A percentile compares a stretch with the other conserved stretches of the same genome.
Conservation (phyloP, 2,329 filamentous ascomycete species). For the Tolypocladium ovalisporum region DNA sequence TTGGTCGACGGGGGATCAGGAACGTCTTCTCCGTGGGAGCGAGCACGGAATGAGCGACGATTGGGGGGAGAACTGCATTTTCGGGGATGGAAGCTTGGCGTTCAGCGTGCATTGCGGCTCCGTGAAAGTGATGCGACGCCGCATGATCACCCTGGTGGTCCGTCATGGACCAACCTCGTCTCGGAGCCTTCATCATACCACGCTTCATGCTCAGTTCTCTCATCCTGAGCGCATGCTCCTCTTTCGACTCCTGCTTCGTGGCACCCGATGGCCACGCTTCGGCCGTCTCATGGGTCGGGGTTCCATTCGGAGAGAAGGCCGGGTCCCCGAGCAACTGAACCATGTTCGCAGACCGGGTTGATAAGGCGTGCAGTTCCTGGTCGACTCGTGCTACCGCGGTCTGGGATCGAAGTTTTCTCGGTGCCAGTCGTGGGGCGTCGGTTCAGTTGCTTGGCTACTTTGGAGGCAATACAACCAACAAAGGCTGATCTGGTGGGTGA, state of each 20-base stretch:
- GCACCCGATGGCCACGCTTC: slow-evolving; percentile 8
- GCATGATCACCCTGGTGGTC: slow-evolving; percentile 27
- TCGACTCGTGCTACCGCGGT: not conserved
- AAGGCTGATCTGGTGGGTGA: not conserved
- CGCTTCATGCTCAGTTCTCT: slow-evolving; percentile 26
- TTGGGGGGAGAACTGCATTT: slow-evolving; percentile 11
- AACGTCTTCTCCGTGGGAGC: slow-evolving; percentile 8
- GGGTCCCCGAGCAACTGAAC: slow-evolving; percentile 20
- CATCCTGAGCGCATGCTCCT: slow-evolving; percentile 29
- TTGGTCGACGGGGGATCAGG: slow-evolving; percentile 18
- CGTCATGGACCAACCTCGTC: slow-evolving; percentile 35
- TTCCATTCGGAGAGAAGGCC: slow-evolving; percentile 14
- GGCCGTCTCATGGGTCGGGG: slow-evolving; percentile 10
- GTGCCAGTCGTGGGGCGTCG: not conserved
- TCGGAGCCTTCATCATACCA: slow-evolving; percentile 23
- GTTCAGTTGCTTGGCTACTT: not conserved
- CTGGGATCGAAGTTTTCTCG: not conserved
- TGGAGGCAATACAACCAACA: not conserved
- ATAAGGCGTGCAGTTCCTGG: not conserved
- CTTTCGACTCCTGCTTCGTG: slow-evolving; percentile 16
- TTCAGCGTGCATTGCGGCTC: slow-evolving; percentile 11
- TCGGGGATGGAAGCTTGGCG: slow-evolving; percentile 24
- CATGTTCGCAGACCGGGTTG: slow-evolving; percentile 11
- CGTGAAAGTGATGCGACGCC: slow-evolving; percentile 10
- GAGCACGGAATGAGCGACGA: slow-evolving; percentile 3